Evolutionary conservation across 1,284 basidiomycete genomes (phyloP).

Genomic region (Moniliophthora roreri): DNA sequence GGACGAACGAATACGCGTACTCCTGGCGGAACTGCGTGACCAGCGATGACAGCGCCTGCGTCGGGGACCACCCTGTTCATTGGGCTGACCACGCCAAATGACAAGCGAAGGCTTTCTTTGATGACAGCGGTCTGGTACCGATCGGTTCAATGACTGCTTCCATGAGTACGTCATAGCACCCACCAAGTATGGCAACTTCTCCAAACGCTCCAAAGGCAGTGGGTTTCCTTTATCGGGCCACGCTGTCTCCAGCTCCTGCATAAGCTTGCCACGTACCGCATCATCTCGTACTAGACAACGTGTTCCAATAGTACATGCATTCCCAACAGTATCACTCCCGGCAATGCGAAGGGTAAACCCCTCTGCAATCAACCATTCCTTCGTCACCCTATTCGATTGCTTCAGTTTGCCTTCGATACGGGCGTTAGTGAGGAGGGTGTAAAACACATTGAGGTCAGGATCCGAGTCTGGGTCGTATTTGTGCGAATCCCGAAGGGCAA

Average conservation of each 20-base stretch:
- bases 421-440: too few relatives aligned
- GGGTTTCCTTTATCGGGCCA: background rate
- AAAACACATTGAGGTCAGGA: conserved; percentile 4
- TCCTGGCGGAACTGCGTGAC: conserved; percentile 1
- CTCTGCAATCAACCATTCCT: background rate
- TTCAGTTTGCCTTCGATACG: background rate
- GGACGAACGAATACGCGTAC: background rate
- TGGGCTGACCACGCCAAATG: background rate
- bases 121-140: too few relatives aligned
- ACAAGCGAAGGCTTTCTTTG: too few relatives aligned
- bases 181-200: background rate
- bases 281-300: background rate
- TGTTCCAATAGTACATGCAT: background rate
- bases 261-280: background rate
- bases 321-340: too few relatives aligned
- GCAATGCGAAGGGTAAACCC: background rate
- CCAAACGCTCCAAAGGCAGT: background rate
- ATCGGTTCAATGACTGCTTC: conserved; percentile 3
- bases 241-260: too few relatives aligned
- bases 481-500: background rate
- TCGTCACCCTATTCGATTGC: background rate
- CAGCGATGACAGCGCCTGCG: background rate
- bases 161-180: background rate
- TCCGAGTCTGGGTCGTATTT: background rate
- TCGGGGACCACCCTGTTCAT: background rate